These are phyloP conservation scores for Stagonosporopsis chrysanthemi DNA, from an alignment of 2,329 filamentous ascomycete genomes.

Conservation along the genomic window DNA sequence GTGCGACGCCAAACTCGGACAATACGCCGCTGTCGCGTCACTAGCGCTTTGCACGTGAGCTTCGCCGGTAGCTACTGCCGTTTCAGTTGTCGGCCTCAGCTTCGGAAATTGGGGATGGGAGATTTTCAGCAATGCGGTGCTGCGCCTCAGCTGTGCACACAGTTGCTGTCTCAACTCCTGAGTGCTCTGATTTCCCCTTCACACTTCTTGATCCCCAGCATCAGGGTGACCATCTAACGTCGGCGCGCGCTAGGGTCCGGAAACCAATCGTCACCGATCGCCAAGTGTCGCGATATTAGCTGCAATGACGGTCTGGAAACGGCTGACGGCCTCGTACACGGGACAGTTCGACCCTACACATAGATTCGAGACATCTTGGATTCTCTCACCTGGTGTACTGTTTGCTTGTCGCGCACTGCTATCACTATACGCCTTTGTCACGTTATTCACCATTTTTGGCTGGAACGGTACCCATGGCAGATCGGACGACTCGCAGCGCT, in stretches of 20 bases:
- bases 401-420: slow-evolving; percentile 62
- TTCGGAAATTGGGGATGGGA: slow-evolving; percentile 17
- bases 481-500: slow-evolving; percentile 54
- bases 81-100: slow-evolving; percentile 18
- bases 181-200: neutral
- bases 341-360: slow-evolving; percentile 57
- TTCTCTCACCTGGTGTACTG: slow-evolving; percentile 71
- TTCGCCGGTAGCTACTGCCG: slow-evolving; percentile 13
- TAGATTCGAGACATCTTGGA: slow-evolving; percentile 82
- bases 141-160: slow-evolving; percentile 17
- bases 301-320: slow-evolving; percentile 38
- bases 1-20: slow-evolving; percentile 1
- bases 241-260: slow-evolving; percentile 1
- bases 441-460: slow-evolving; percentile 73
- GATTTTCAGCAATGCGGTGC: slow-evolving; percentile 17
- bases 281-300: slow-evolving; percentile 16
- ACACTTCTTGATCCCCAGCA: neutral
- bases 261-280: slow-evolving; percentile 7
- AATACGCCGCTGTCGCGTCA: slow-evolving; percentile 12
- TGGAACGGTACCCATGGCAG: slow-evolving; percentile 66
- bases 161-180: slow-evolving; percentile 8
- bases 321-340: slow-evolving; percentile 36
- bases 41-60: slow-evolving; percentile 21
- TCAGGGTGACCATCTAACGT: slow-evolving; percentile 1
- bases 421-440: slow-evolving; percentile 72